Evolutionary conservation across 179 eudicot genomes (phyloP), one percentile per base, ranked within the genome.

Genomic region (Silene noctiflora): DNA sequence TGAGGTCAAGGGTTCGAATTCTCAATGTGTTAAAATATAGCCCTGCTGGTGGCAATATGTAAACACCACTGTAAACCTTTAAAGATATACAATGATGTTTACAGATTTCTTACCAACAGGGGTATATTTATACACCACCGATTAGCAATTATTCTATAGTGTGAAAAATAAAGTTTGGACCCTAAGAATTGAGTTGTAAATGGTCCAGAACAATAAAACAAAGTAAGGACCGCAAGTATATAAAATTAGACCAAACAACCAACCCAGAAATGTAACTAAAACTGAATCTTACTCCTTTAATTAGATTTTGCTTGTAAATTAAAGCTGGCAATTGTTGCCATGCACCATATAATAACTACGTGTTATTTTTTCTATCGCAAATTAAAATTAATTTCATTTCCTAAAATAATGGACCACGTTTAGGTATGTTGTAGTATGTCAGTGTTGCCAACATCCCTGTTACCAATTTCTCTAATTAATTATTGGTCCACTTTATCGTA

Each of bases 181-280:
- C 16, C 8, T 25, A 1, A 62, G 14, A 27, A 63, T 63, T 63
- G 67, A 24, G 67, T 63, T 22, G 31, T 22, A 63, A 1, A 63
- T 63, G 67, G 67, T 63, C 67, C 67, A 0, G 14, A 27, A 14
- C 33, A 25, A 10, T 21, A 12, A 13, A 25, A 24, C 6, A 24
- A 21, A 9, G 67, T 27, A 63, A 25, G 67, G 67, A 63, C 67
- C 33, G 35, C 35, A 63, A 9, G 67, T 13, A 21, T 22, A 22
- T 19, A 63, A 63, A 63, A 63, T 63, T 63, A 63, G 67, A 4
- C 33, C 67, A 63, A 63, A 24, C 67, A 63, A 63, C 67, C 67
- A 63, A 63, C 67, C 67, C 67, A 63, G 67, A 11, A 63, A 63
- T 3, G 29, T 3, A 63, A 63, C 33, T 12, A 11, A 63, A 25